Base-by-base conservation (phyloP, 306 rosid species). In the Benincasa hispida region DNA sequence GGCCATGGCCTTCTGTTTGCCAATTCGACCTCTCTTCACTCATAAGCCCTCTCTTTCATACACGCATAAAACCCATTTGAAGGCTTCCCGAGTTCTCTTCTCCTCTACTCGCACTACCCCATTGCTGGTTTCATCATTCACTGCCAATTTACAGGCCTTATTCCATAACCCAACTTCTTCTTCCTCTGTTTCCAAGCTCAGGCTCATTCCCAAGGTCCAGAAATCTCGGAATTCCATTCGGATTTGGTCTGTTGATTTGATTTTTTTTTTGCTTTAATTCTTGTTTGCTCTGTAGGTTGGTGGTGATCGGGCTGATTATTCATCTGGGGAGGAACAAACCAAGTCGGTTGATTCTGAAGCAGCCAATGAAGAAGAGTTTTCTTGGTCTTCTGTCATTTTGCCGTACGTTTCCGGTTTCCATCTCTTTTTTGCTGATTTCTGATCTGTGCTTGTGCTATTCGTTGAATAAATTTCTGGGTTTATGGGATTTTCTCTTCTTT, bases 301-400 rank as follows among this genome's bases (percentile, higher is more conserved):
- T 74, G 90, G 87, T 34, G 76, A 70, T 47, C 89, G 80, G 60
- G 87, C 76, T 65, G 91, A 75, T 59, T 82, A 83, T 74, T 79
- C 90, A 79, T 78, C 90, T 5, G 96, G 88, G 74, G 90, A 81
- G 57, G 81, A 79, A 74, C 79, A 80, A 72, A 73, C 86, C 1
- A 82, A 85, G 75, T 80, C 91, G 81, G 72, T 76, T 86, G 86
- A 73, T 58, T 77, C 93, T 73, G 94, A 86, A 34, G 83, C 89
- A 61, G 68, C 84, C 15, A 18, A 51, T 42, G 81, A 69, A 37
- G 98, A 94, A 75, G 77, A 90, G 8, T 91, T 85, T 76, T 84
- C 95, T 59, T 91, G 91, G 98, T 30, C 76, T 76, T 91, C 96
- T 77, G 93, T 87, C 8, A 84, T 94, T 78, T 50, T 91, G 57